phyloP scores from a whole-genome alignment of 495 filamentous ascomycete species.

The Penicillium egyptiacum region DNA sequence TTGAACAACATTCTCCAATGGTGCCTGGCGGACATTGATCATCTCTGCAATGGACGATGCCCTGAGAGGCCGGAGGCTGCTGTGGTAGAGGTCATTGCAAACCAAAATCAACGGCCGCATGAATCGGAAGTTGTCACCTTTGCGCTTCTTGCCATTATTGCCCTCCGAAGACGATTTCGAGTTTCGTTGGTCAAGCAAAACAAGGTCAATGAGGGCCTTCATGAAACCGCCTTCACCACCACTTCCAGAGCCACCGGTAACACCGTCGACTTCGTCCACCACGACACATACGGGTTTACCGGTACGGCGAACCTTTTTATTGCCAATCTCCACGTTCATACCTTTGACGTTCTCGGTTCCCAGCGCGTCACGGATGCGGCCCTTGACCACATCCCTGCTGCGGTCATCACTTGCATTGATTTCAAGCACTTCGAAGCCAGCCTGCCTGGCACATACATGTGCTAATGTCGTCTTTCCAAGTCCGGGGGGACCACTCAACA shows the following conservation, averaged over 20 bases:
- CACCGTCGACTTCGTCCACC: constrained; percentile 95
- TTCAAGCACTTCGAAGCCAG: constrained; percentile 93
- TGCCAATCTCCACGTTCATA: constrained; percentile 62
- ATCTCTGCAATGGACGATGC: constrained; percentile 81
- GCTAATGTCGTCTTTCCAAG: constrained; percentile 95
- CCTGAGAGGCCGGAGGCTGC: constrained; percentile 79
- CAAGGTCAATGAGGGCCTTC: constrained; percentile 88
- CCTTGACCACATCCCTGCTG: constrained; percentile 94
- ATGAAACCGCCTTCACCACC: constrained; percentile 84
- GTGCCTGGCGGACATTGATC: constrained; percentile 87
- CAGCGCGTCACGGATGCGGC: constrained; percentile 80
- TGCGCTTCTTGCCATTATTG: constrained; percentile 54
- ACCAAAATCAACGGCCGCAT: constrained; percentile 87
- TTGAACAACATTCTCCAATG: constrained; percentile 79
- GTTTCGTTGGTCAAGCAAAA: constrained; percentile 83
- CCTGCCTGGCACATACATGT: constrained; percentile 92
- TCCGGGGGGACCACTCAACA: constrained; percentile 87
- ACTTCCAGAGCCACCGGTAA: constrained; percentile 72
- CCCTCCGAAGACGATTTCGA: constrained; percentile 43
- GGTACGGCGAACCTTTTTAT: constrained; percentile 66
- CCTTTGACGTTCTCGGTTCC: constrained; percentile 90
- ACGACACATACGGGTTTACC: constrained; percentile 88
- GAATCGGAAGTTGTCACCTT: constrained; percentile 79
- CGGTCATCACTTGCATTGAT: constrained; percentile 94
- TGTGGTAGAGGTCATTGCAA: constrained; percentile 97